Conservation (phyloP, 352 stramenopile genomes). For the Pythium rishiriense region DNA sequence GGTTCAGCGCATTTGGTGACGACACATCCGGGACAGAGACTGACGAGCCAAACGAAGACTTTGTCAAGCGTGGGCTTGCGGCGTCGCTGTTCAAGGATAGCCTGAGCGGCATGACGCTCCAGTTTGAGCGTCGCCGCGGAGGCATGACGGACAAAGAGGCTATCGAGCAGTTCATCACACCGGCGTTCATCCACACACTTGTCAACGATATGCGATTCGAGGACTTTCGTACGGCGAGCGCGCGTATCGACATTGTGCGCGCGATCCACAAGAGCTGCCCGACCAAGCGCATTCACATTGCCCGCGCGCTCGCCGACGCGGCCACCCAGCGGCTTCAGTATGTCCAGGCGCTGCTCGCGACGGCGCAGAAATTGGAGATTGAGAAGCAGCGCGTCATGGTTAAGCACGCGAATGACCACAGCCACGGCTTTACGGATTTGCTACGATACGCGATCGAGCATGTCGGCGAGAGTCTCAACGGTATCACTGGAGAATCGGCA, state of each 20-base stretch:
- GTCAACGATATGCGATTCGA: constrained; percentile 83
- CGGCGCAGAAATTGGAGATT: constrained; percentile 53
- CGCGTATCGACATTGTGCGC: constrained; percentile 76
- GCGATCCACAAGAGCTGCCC: constrained; percentile 85
- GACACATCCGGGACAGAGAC: constrained; percentile 71
- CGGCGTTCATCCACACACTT: constrained; percentile 73
- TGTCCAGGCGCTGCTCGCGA: constrained; percentile 47
- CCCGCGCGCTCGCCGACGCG: constrained; percentile 69
- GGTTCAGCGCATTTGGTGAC: constrained; percentile 68
- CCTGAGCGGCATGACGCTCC: constrained; percentile 29
- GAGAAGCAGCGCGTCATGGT: constrained; percentile 57
- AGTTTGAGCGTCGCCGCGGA: constrained; percentile 30
- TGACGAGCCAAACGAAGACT: constrained; percentile 82
- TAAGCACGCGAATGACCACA: constrained; percentile 71
- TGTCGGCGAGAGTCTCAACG: constrained; percentile 50
- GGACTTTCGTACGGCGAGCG: constrained; percentile 83
- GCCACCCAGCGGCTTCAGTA: constrained; percentile 70
- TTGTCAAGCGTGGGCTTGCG: constrained; percentile 79
- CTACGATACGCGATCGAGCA: constrained; percentile 85
- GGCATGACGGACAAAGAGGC: constrained; percentile 46
- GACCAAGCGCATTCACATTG: constrained; percentile 65
- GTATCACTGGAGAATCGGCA: constrained; percentile 29
- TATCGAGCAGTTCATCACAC: constrained; percentile 74
- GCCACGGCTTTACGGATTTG: constrained; percentile 80
- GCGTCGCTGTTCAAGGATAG: constrained; percentile 78